Evolutionary conservation across 371 early-diverging fungal genomes (phyloP).

Genomic region (Cladochytrium tenue): DNA sequence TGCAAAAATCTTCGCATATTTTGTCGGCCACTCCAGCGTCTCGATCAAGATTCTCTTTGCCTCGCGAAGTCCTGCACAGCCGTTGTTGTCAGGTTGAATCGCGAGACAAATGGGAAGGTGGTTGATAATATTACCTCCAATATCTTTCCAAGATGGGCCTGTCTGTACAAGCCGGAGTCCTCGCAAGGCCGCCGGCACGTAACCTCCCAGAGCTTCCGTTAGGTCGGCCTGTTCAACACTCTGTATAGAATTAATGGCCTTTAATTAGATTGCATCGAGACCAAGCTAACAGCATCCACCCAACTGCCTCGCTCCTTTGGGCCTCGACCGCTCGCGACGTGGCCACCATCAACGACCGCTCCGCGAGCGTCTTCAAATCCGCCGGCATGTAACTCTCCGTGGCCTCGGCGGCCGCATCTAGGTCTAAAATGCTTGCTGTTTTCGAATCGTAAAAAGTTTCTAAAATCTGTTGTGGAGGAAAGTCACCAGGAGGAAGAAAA

Average conservation of each 20-base stretch:
- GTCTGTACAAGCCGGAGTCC: conserved; percentile 80
- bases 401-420: conserved; percentile 65
- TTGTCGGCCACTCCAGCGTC: conserved; percentile 93
- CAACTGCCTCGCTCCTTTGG: no score
- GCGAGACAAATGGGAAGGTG: not conserved
- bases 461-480: conserved; percentile 46
- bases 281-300: no score
- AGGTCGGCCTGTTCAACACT: conserved; percentile 11
- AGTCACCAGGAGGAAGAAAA: conserved; percentile 2
- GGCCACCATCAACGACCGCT: conserved; percentile 73
- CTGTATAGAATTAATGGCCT: no score
- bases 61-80: conserved; percentile 72
- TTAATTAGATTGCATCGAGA: no score
- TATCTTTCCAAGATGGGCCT: conserved; percentile 82
- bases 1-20: conserved; percentile 86
- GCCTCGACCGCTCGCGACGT: no score
- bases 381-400: conserved; percentile 90
- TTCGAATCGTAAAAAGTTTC: conserved; percentile 27
- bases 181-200: conserved; percentile 77
- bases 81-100: not conserved
- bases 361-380: conserved; percentile 76
- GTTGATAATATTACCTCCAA: conserved; percentile 71
- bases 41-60: conserved; percentile 80
- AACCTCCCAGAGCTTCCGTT: conserved; percentile 67
- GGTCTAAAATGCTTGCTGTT: not conserved